A percentile compares a stretch with the other conserved stretches of the same genome.
Conservation (phyloP, 352 stramenopile genomes). For the Thraustochytrium sp. region DNA sequence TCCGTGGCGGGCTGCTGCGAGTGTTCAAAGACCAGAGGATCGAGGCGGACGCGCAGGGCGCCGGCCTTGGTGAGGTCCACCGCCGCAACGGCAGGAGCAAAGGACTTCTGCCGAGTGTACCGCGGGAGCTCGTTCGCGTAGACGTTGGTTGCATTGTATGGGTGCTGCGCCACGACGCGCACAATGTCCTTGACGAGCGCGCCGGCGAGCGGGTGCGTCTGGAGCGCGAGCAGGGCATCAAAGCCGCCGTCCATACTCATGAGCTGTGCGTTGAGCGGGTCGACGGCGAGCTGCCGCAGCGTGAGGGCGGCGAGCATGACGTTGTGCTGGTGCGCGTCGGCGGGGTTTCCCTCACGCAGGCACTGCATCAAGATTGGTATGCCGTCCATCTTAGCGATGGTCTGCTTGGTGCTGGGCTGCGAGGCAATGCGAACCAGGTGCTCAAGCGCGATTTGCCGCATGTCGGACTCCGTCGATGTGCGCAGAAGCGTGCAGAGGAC, state of each 20-base stretch:
- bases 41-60: not conserved
- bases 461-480: not conserved
- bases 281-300: constrained; percentile 14
- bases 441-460: not conserved
- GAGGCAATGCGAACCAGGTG: constrained; percentile 16
- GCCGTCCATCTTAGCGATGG: constrained; percentile 27
- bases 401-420: not conserved
- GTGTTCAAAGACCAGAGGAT: not conserved
- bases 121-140: not conserved
- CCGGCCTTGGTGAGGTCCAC: not conserved
- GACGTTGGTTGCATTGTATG: constrained; percentile 4
- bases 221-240: not conserved
- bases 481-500: constrained; percentile 14
- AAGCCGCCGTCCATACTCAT: constrained; percentile 16
- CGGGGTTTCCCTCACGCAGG: not conserved
- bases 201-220: not conserved
- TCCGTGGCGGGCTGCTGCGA: not conserved
- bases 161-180: not conserved
- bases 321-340: not conserved
- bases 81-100: not conserved
- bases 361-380: not conserved
- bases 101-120: not conserved
- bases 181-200: not conserved
- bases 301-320: not conserved
- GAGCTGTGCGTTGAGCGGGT: constrained; percentile 10